Evolutionary conservation across 768 basidiomycete species (phyloP).

Genomic region (Gymnopilus junonius): DNA sequence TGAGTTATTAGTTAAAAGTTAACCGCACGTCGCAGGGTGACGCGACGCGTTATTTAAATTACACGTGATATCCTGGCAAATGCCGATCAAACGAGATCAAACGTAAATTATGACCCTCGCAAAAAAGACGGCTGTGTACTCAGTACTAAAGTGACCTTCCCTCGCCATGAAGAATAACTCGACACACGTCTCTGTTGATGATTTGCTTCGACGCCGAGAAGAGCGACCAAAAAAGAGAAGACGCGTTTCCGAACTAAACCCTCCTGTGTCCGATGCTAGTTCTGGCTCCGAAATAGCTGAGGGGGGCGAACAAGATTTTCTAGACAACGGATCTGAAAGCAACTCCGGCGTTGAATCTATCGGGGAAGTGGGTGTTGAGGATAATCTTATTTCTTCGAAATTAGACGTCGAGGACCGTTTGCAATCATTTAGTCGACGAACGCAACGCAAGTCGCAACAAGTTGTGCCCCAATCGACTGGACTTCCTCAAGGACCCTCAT

Average conservation of each 20-base stretch:
- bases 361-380: neutral
- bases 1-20: too few species aligned
- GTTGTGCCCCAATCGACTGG: neutral
- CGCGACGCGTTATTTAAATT: too few species aligned
- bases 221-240: slow-evolving; percentile 42
- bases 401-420: slow-evolving; percentile 25
- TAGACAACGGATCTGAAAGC: slow-evolving; percentile 4
- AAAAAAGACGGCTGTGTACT: too few species aligned
- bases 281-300: slow-evolving; percentile 13
- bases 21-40: too few species aligned
- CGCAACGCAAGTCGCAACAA: slow-evolving; percentile 1
- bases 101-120: too few species aligned
- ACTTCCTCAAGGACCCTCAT: slow-evolving; percentile 37
- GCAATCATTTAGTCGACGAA: slow-evolving; percentile 8
- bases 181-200: slow-evolving; percentile 40
- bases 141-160: neutral
- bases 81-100: too few species aligned
- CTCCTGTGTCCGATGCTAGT: slow-evolving; percentile 22
- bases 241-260: slow-evolving; percentile 27
- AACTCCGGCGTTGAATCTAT: slow-evolving; percentile 1
- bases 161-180: neutral
- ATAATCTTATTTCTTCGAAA: neutral
- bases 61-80: too few species aligned
- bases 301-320: slow-evolving; percentile 5
- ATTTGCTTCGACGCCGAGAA: slow-evolving; percentile 51